These are phyloP conservation scores for Taiozyma sp. DNA, from an alignment of 1,139 yeast genomes.

Conservation along the genomic window DNA sequence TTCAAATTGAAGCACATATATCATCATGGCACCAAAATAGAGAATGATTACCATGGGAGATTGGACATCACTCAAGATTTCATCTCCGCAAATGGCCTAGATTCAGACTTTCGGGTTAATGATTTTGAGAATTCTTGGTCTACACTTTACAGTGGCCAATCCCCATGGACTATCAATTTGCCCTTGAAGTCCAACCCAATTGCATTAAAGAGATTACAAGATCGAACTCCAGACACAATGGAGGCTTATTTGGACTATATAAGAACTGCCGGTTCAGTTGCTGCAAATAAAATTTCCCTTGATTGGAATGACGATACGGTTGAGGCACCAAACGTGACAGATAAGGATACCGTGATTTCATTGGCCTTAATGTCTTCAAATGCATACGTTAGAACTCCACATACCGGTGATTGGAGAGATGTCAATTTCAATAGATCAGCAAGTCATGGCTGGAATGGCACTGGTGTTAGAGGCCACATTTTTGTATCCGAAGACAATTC, in stretches of 20 bases:
- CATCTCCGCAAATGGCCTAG: constrained; percentile 23
- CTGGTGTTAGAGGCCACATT: constrained; percentile 87
- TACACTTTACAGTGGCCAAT: constrained; percentile 27
- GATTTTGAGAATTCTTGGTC: constrained; percentile 35
- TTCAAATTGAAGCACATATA: constrained; percentile 36
- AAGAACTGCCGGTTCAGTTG: constrained; percentile 39
- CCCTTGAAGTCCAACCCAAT: constrained; percentile 22
- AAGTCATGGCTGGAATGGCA: constrained; percentile 80
- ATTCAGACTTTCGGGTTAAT: constrained; percentile 3
- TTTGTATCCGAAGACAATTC: constrained; percentile 62
- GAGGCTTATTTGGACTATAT: constrained; percentile 64
- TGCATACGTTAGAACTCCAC: constrained; percentile 80
- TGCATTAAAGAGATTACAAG: constrained; percentile 42
- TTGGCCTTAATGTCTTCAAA: constrained; percentile 86
- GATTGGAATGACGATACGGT: constrained; percentile 50
- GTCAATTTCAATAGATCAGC: constrained; percentile 50
- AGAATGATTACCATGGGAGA: constrained; percentile 35
- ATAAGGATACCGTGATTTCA: constrained; percentile 64
- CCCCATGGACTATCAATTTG: constrained; percentile 40
- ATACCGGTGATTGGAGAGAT: constrained; percentile 84
- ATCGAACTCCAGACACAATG: constrained; percentile 57
- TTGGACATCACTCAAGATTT: constrained; percentile 42
- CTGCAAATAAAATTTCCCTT: constrained; percentile 37
- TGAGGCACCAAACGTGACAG: constrained; percentile 66
- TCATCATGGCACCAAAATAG: constrained; percentile 45